Percentiles rank a stretch among this genome's conserved stretches.
Evolutionary conservation across 495 filamentous ascomycete species (phyloP).

Genomic region (Neurospora sp.): DNA sequence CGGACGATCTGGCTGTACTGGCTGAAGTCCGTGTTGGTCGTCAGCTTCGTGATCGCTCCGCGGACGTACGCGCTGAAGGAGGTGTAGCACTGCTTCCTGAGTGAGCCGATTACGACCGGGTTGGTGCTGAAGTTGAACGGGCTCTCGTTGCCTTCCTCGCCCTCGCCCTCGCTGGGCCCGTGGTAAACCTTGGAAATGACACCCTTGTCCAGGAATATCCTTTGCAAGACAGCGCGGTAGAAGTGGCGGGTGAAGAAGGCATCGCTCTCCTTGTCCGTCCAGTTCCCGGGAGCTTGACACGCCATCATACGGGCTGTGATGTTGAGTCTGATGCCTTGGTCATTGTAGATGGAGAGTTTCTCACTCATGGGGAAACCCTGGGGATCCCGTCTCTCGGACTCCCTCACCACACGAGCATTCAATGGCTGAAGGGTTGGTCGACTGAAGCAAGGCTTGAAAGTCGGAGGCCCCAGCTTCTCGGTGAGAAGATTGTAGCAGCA

Average conservation of each 20-base stretch:
- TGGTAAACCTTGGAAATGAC: conserved; percentile 53
- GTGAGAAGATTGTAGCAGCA: conserved; percentile 97
- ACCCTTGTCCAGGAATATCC: conserved; percentile 73
- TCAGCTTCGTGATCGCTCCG: conserved; percentile 68
- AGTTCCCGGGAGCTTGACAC: conserved; percentile 87
- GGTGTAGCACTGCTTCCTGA: conserved; percentile 70
- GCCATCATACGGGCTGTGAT: conserved; percentile 97
- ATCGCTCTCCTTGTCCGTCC: conserved; percentile 70
- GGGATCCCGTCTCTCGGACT: conserved; percentile 59
- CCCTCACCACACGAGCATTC: conserved; percentile 35
- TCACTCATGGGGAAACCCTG: conserved; percentile 91
- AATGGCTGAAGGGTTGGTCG: conserved; percentile 53
- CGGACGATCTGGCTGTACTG: conserved; percentile 45
- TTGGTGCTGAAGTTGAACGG: conserved; percentile 48
- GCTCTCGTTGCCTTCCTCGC: conserved; percentile 26
- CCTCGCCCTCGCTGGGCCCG: conserved; percentile 18
- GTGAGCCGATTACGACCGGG: conserved; percentile 75
- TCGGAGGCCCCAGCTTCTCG: conserved; percentile 76
- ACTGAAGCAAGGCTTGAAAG: conserved; percentile 62
- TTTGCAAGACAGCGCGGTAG: conserved; percentile 83
- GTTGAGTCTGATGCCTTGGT: conserved; percentile 67
- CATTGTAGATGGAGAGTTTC: conserved; percentile 50
- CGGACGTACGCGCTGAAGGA: conserved; percentile 69
- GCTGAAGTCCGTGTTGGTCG: conserved; percentile 43
- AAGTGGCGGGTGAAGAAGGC: conserved; percentile 89